Conservation (phyloP, 2,329 filamentous ascomycete genomes). For the Remersonia thermophila region DNA sequence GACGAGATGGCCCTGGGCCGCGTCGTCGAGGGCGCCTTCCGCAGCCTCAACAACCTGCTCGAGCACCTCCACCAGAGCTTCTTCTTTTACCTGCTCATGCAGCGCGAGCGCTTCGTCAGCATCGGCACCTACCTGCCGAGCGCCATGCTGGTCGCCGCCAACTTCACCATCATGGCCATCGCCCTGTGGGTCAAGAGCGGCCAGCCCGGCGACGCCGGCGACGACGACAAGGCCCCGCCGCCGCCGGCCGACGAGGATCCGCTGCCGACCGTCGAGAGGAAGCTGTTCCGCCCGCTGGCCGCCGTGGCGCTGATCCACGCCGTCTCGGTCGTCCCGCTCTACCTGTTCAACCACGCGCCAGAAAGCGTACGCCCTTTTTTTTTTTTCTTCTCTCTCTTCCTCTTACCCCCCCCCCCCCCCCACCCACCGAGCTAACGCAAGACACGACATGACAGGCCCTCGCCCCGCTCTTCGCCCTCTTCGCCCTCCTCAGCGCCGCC, state of each 20-base stretch:
- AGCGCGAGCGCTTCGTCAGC: constrained; percentile 85
- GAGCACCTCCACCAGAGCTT: constrained; percentile 98
- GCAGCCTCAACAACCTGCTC: constrained; percentile 89
- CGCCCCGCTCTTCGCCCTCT: constrained; percentile 43
- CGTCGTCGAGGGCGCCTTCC: constrained; percentile 78
- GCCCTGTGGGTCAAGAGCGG: constrained; percentile 89
- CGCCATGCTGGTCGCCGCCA: constrained; percentile 91
- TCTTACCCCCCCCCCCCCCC: neutral
- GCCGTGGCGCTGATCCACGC: constrained; percentile 64
- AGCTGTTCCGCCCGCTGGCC: constrained; percentile 60
- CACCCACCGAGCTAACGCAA: neutral
- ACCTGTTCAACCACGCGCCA: constrained; percentile 68
- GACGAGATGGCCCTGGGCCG: constrained; percentile 94
- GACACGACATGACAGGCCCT: constrained; percentile 36
- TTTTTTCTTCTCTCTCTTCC: neutral
- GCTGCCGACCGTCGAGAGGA: constrained; percentile 39
- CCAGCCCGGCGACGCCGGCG: constrained; percentile 22
- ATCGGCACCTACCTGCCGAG: constrained; percentile 95
- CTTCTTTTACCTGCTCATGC: constrained; percentile 96
- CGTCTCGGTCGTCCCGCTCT: constrained; percentile 68
- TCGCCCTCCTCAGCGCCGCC: constrained; percentile 40
- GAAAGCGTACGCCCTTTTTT: constrained; percentile 49
- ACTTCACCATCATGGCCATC: constrained; percentile 92
- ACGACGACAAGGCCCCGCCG: constrained; percentile 14
- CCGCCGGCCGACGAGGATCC: constrained; percentile 17